Evolutionary conservation across 73 alveolate species (phyloP), one percentile per base, ranked within the genome.

Genomic region (Paramecium biaurelia): DNA sequence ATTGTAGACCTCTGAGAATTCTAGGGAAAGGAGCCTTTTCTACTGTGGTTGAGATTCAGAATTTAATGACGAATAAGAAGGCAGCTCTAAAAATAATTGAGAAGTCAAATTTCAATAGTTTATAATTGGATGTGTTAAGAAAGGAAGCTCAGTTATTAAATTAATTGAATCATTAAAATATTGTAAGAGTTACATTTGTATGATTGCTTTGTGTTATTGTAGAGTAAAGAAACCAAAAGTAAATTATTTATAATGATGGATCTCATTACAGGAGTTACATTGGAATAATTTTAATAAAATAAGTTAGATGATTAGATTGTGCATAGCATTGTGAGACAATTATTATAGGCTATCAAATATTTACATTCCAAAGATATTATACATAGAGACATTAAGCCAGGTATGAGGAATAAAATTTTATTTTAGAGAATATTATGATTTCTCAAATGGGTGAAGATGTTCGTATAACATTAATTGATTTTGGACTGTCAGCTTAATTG

Each of bases 181-280:
- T 72, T 34, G 86, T 72, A 23, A 72, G 86, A 72, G 58, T 72
- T 32, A 72, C 56, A 72, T 72, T 72, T 72, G 86, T 72, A 72
- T 28, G 45, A 28, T 72, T 32, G 45, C 45, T 72, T 35, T 28
- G 45, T 72, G 35, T 23, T 72, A 72, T 72, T 72, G 45, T 30
- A 72, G 86, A 35, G 59, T 72, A 72, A 72, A 18, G 86, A 72
- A 20, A 72, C 86, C 20, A 72, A 72, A 72, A 72, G 14, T 37
- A 72, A 72, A 38, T 34, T 72, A 35, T 72, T 28, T 72, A 72
- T 72, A 28, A 42, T 72, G 35, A 72, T 72, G 86, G 86, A 72
- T 38, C 45, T 32, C 30, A 72, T 72, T 4, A 24, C 38, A 35
- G 86, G 86, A 72, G 86, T 72, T 38, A 72, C 86, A 35, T 72